phyloP scores from a whole-genome alignment of 2,329 filamentous ascomycete genomes.

The Xylariaceae sp. region DNA sequence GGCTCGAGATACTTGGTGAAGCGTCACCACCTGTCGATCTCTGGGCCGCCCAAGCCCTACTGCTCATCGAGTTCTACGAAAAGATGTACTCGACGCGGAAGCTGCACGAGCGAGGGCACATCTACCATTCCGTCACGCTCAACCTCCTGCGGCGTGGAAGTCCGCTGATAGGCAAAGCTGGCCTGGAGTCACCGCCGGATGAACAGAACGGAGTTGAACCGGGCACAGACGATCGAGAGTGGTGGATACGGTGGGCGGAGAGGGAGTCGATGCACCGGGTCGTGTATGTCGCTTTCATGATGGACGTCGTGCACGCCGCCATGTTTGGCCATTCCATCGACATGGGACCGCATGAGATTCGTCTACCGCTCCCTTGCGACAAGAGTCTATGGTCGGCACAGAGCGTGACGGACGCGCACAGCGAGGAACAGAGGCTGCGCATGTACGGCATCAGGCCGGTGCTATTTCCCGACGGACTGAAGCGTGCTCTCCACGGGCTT shows the following conservation, averaged over 20 bases:
- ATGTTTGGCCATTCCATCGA: slow-evolving; percentile 90
- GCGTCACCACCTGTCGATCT: slow-evolving; percentile 78
- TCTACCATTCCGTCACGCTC: slow-evolving; percentile 81
- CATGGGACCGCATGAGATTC: slow-evolving; percentile 87
- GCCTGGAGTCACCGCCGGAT: slow-evolving; percentile 72
- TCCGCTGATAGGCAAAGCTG: slow-evolving; percentile 74
- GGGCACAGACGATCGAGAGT: slow-evolving; percentile 41
- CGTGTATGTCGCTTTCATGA: slow-evolving; percentile 83
- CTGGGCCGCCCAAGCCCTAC: slow-evolving; percentile 80
- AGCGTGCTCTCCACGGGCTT: slow-evolving; percentile 74
- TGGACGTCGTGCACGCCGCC: slow-evolving; percentile 82
- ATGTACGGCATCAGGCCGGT: slow-evolving; percentile 74
- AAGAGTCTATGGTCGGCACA: slow-evolving; percentile 77
- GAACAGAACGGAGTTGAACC: slow-evolving; percentile 57
- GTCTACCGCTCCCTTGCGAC: slow-evolving; percentile 79
- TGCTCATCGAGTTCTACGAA: slow-evolving; percentile 83
- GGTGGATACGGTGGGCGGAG: slow-evolving; percentile 85
- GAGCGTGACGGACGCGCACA: slow-evolving; percentile 70
- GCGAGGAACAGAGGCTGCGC: slow-evolving; percentile 69
- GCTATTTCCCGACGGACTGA: slow-evolving; percentile 79
- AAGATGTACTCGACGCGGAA: slow-evolving; percentile 83
- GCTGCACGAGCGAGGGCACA: slow-evolving; percentile 82
- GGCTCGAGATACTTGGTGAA: slow-evolving; percentile 80
- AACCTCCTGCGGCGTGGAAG: slow-evolving; percentile 81
- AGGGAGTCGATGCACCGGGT: slow-evolving; percentile 81